phyloP scores from a whole-genome alignment of 2,329 filamentous ascomycete genomes.

The Penicillium sumatraense region DNA sequence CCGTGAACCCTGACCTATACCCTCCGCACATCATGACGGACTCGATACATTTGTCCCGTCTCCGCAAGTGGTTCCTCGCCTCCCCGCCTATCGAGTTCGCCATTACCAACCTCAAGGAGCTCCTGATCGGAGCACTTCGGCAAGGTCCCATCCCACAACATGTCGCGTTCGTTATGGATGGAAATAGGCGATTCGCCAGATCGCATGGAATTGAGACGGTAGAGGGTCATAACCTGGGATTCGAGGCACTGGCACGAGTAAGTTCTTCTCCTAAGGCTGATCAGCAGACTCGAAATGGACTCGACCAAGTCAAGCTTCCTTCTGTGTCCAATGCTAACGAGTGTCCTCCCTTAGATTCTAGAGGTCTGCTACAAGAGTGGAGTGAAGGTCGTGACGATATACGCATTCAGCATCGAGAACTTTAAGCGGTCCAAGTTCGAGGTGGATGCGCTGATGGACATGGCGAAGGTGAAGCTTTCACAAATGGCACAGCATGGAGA shows the following conservation, averaged over 20 bases:
- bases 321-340: background rate
- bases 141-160: slow-evolving; percentile 93
- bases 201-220: slow-evolving; percentile 93
- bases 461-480: slow-evolving; percentile 92
- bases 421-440: slow-evolving; percentile 97
- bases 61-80: slow-evolving; percentile 77
- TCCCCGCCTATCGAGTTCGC: slow-evolving; percentile 92
- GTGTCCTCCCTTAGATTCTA: slow-evolving; percentile 65
- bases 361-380: slow-evolving; percentile 98
- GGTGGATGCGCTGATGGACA: slow-evolving; percentile 95
- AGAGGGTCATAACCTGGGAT: slow-evolving; percentile 93
- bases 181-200: slow-evolving; percentile 89
- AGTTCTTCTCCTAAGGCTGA: slow-evolving; percentile 32
- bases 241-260: slow-evolving; percentile 89
- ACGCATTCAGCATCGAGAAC: slow-evolving; percentile 98
- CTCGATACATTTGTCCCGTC: slow-evolving; percentile 63
- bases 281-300: background rate
- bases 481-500: slow-evolving; percentile 94
- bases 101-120: slow-evolving; percentile 76
- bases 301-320: background rate
- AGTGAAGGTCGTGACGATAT: slow-evolving; percentile 95
- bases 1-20: background rate
- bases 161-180: slow-evolving; percentile 99
- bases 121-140: slow-evolving; percentile 84
- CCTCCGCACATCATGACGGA: slow-evolving; percentile 40